phyloP scores from a whole-genome alignment of 345 rosid genomes.

The Euphorbia tirucalli region DNA sequence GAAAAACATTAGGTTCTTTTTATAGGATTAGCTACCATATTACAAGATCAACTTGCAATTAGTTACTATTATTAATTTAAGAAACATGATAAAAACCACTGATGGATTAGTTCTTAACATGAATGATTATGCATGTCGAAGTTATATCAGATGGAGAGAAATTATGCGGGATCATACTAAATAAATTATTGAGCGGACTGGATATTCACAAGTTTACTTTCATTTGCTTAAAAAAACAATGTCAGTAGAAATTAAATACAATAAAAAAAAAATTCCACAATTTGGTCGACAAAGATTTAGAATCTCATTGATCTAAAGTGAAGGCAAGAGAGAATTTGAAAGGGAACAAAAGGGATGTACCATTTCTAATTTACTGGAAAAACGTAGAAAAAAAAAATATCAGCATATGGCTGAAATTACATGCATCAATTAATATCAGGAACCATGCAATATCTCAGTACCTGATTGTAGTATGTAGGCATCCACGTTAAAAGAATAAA shows the following conservation, averaged over 20 bases:
- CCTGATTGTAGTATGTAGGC: slow-evolving; percentile 99
- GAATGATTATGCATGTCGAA: neutral
- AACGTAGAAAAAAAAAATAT: neutral
- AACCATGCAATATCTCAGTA: slow-evolving; percentile 20
- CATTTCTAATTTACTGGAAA: slow-evolving; percentile 1
- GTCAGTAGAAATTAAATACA: neutral
- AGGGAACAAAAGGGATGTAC: neutral
- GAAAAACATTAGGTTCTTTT: neutral
- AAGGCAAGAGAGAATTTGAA: neutral
- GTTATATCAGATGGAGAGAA: neutral
- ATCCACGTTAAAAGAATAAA: slow-evolving; percentile 96
- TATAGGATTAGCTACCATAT: slow-evolving; percentile 6
- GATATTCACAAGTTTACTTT: neutral
- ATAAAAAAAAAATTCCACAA: neutral
- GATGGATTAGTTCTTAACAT: neutral
- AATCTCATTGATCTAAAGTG: neutral
- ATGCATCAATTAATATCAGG: neutral
- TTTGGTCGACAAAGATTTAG: neutral
- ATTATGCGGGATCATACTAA: neutral
- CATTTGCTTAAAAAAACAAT: neutral
- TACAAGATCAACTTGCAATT: neutral
- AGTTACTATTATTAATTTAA: neutral
- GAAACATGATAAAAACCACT: neutral
- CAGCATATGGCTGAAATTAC: neutral
- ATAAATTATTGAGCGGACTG: neutral